Base-by-base conservation (phyloP, 1,139 yeast species). In the Torulaspora globosa region DNA sequence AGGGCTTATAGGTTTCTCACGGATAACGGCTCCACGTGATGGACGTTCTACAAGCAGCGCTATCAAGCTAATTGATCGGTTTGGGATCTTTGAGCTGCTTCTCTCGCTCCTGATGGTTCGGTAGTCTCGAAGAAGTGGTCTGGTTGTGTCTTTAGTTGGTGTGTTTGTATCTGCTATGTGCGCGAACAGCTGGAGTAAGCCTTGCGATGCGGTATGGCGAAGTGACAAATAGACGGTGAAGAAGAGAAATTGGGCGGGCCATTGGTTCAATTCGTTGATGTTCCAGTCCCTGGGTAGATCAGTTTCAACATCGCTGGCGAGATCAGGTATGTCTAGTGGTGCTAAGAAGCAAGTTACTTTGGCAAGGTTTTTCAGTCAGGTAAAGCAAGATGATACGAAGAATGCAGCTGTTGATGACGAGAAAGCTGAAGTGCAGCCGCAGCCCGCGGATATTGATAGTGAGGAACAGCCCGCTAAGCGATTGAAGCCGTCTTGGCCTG, bases 321-420 rank as follows among this genome's bases (percentile, higher is more conserved):
- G 16, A 18, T n/a, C 28, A 36, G 34, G 37, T 14, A 46, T 46
- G 49, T 43, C 49, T 8, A 26, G 44, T 19, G 48, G 48, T 37
- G 41, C 34, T 41, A 57, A 57, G 42, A 57, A 52, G 46, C 65
- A 60, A 43, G 59, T 55, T 24, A 60, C 65, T 10, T 48, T 60
- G 51, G 62, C 59, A 5, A 55, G 56, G 34, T 59, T 58, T 44
- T 59, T 59, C 48, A 50, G 55, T 26, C 48, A 59, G 14, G 53
- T 52, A 41, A 55, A 52, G 45, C 33, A 35, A 21, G 40, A 44
- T 18, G 33, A 27, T 32, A 9, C 33, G 5, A 12, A 31, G 12
- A 24, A 27, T 5, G 23, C 11, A 21, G 30, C 30, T 7, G 35
- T 15, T 24, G 39, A 11, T 14, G 23, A 26, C 9, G 18, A 21